Base-by-base conservation (phyloP, 2,329 filamentous ascomycete species). In the Colletotrichum sp. region DNA sequence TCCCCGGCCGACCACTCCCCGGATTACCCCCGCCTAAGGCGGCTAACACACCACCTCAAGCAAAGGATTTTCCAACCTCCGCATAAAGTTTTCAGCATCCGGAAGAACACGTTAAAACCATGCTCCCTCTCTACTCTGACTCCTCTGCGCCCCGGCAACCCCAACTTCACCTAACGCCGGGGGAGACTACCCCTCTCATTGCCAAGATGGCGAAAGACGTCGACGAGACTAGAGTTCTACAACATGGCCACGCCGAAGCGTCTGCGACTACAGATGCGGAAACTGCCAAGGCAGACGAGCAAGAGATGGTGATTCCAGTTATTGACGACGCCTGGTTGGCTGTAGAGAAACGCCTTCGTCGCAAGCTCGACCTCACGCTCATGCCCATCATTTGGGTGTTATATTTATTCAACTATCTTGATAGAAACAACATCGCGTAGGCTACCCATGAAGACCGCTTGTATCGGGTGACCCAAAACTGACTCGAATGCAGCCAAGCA, bases 331-430 rank as follows among this genome's bases (percentile, higher is more conserved):
- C 62, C 15, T 64, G 62, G 62, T 22, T 62, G 13, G 65, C 65
- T n/a, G 32, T 11, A 27, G 65, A 68, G n/a, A 57, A 57, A 13
- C 65, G 65, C 2, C 36, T 81, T 7, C 79, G 80, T 5, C 75
- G 75, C 30, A 78, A 78, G 29, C 77, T 81, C 6, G 80, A 81
- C 55, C 57, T 78, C 64, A 81, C 79, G 1, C 64, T 81, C 13
- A 67, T 81, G 64, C 64, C 39, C 4, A 77, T 78, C 29, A 68
- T 67, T 15, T 67, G 39, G 39, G 52, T 67, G 19, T 16, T 71
- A 16, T 71, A 71, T 34, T 11, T 66, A 19, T 71, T 71, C 61
- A 71, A 71, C 69, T 71, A 71, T 9, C 49, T 71, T 11, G 69
- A 71, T 49, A 65, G 69, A 39, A 71, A 61, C 69, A 71, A 71